Base-by-base conservation (phyloP, 768 basidiomycete genomes). In the Macrolepiota dolichaula region DNA sequence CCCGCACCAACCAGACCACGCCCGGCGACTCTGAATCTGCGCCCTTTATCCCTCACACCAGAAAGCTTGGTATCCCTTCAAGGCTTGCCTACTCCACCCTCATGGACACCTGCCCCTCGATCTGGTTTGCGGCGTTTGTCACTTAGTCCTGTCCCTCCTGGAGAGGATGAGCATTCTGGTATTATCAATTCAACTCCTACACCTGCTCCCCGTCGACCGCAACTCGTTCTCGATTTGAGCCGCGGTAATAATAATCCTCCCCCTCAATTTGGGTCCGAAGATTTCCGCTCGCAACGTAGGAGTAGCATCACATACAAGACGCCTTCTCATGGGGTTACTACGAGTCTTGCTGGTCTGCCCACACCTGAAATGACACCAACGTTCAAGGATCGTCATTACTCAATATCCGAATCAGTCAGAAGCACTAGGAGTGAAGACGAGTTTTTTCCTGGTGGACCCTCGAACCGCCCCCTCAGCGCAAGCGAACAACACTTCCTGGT, bases 401-500 rank as follows among this genome's bases (percentile, higher is more conserved):
- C 72, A 24, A 72, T 64, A 55, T 62, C 72, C 47, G 73, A 67
- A 51, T 68, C 68, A 29, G 55, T 67, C 32, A 68, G 71, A 11
- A 70, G 70, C 62, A 76, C 71, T 58, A 69, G 66, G 37, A 74
- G 71, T 53, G 81, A 81, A 37, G 80, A 81, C 55, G 77, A 74
- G 67, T 74, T 76, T 76, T 80, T 77, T 73, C 72, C 70, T n/a
- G 62, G 61, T 69, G 70, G 72, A 70, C 65, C 78, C 67, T 67
- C 74, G 69, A 65, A 63, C 73, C 75, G 82, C 63, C 83, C 88
- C 57, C 83, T 91, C 64, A 87, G 88, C 65, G 77, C 77, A 60
- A 85, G 85, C 70, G 91, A 93, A 72, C 90, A 92, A 67, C 85
- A 91, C 80, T 94, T 93, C 85, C 81, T 92, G 72, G 85, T 87